phyloP scores from a whole-genome alignment of 1,284 basidiomycete species.

The Nidula niveotomentosa region DNA sequence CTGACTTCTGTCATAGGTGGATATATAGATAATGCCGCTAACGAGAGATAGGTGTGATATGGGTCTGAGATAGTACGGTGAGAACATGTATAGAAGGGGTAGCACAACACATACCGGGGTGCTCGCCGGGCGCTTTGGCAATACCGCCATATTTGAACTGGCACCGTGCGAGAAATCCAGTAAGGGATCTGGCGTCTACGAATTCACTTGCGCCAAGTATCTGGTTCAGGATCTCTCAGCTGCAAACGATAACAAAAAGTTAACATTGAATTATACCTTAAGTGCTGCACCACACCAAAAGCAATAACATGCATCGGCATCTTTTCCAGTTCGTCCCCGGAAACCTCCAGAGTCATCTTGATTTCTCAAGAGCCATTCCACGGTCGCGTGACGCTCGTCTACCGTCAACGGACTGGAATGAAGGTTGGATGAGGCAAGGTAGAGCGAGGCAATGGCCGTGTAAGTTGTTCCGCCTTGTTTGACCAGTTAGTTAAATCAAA shows the following conservation, averaged over 20 bases:
- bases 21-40: not conserved
- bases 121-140: constrained; percentile 76
- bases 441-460: constrained; percentile 80
- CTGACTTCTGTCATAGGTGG: constrained; percentile 24
- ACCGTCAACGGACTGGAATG: constrained; percentile 24
- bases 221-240: no score
- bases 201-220: constrained; percentile 41
- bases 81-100: no score
- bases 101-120: constrained; percentile 54
- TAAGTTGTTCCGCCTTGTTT: constrained; percentile 88
- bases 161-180: constrained; percentile 66
- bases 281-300: constrained; percentile 91
- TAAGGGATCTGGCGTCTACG: constrained; percentile 56
- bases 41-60: no score
- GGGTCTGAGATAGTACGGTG: no score
- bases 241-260: constrained; percentile 35
- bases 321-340: constrained; percentile 83
- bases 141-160: constrained; percentile 89
- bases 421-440: constrained; percentile 42
- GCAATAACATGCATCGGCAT: constrained; percentile 90
- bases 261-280: constrained; percentile 39
- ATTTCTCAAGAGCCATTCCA: constrained; percentile 79
- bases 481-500: no score
- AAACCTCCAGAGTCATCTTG: constrained; percentile 76
- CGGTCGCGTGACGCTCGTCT: constrained; percentile 48